phyloP scores from a whole-genome alignment of 805 yeast species.

The Candida nonsorbophila region DNA sequence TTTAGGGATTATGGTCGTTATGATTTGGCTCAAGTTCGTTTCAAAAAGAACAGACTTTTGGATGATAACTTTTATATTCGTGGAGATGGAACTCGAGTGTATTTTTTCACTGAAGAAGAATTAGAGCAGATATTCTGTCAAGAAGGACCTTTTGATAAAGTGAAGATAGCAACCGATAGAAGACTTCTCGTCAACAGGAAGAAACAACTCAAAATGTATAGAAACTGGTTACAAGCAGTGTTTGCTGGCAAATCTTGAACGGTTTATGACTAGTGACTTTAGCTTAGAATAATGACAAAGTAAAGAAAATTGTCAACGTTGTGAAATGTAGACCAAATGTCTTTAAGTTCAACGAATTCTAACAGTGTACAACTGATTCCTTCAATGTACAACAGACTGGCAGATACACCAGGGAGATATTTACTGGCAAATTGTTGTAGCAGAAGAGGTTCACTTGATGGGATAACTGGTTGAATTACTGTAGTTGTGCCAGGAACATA shows the following conservation, averaged over 20 bases:
- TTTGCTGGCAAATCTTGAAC: conserved; percentile 36
- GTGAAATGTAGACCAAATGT: conserved; percentile 28
- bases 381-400: too few species aligned
- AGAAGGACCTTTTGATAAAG: conserved; percentile 52
- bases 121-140: conserved; percentile 59
- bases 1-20: conserved; percentile 95
- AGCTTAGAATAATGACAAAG: conserved; percentile 14
- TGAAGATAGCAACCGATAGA: conserved; percentile 82
- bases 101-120: conserved; percentile 95
- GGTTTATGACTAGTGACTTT: too few species aligned
- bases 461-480: conserved; percentile 24
- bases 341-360: conserved; percentile 8
- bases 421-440: too few species aligned
- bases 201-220: conserved; percentile 88
- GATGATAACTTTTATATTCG: conserved; percentile 94
- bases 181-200: conserved; percentile 88
- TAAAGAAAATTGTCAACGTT: conserved; percentile 34
- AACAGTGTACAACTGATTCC: conserved; percentile 21
- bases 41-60: conserved; percentile 78
- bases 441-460: too few species aligned
- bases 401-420: too few species aligned
- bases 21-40: conserved; percentile 91
- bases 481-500: conserved; percentile 34
- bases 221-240: conserved; percentile 95
- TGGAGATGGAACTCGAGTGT: conserved; percentile 97